Base-by-base conservation (phyloP, 768 basidiomycete genomes). In the Phylloporus rhodoxanthus region DNA sequence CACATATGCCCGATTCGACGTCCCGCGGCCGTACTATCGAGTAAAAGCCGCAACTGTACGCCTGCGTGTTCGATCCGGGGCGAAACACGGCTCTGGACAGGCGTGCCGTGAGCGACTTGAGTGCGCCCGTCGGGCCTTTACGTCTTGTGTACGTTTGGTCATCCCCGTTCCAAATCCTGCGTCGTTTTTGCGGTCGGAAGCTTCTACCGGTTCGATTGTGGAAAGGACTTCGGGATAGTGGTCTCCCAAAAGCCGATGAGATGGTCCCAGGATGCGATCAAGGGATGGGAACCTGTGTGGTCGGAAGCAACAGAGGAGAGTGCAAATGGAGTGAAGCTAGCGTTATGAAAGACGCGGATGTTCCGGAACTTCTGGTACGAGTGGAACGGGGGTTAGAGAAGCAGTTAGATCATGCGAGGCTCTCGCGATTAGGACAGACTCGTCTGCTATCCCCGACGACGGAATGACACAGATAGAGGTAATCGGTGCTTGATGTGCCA, bases 11-110 rank as follows among this genome's bases (percentile, higher is more conserved):
- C 33, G 72, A 76, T 57, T 90, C 86, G 3, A 85, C 73, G 61
- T 96, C 91, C 95, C 95, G 98, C 2, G 76, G 71, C 20, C 91
- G 75, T 5, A 97, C 81, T 0, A 90, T 91, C 25, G 93, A 95
- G 68, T 96, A 93, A 62, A 91, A 90, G 0, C 90, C 88, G 60
- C 84, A 85, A 57, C 87, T 91, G 54, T 82, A 81, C 25, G 84
- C 92, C 48, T 68, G 53, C 45, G 61, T 45, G 36, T 54, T 62
- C 17, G 58, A 62, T 44, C 68, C 73, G 3, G 63, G 61, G 10
- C 68, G 66, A 69, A 88, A 94, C 0, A 79, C 60, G 4, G 80
- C 84, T 30, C 78, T 82, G 5, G 91, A 91, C 1, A 97, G 85
- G 11, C 90, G 75, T 17, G 77, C 86, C 0, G 83, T 84, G 65